phyloP scores from a whole-genome alignment of 371 early-diverging fungal species.

The Rhizopus microsporus region DNA sequence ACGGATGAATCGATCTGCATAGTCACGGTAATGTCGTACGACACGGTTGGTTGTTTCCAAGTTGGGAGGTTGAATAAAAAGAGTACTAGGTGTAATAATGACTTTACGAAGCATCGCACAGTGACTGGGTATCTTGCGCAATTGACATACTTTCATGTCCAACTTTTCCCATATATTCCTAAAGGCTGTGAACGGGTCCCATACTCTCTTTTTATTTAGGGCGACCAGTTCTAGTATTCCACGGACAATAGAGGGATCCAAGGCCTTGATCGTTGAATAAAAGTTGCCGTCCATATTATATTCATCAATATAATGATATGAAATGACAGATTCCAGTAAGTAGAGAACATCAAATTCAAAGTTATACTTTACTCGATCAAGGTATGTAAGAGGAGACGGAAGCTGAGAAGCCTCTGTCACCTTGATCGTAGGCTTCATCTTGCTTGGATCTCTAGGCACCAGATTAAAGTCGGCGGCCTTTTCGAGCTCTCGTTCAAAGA shows the following conservation, averaged over 20 bases:
- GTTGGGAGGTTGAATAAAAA: slow-evolving; percentile 58
- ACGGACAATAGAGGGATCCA: slow-evolving; percentile 32
- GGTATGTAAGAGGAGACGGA: slow-evolving; percentile 22
- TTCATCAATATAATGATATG: slow-evolving; percentile 37
- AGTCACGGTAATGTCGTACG: slow-evolving; percentile 50
- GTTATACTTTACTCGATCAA: slow-evolving; percentile 20
- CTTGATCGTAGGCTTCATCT: slow-evolving; percentile 5
- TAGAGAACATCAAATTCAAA: slow-evolving; percentile 46
- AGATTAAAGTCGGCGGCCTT: slow-evolving; percentile 47
- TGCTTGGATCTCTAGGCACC: slow-evolving; percentile 24
- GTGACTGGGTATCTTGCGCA: slow-evolving; percentile 46
- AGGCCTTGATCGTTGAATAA: slow-evolving; percentile 21
- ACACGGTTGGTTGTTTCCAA: slow-evolving; percentile 72
- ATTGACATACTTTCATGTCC: slow-evolving; percentile 19
- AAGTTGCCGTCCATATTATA: slow-evolving; percentile 44
- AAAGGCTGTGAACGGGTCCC: slow-evolving; percentile 30
- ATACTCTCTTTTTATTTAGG: slow-evolving; percentile 33
- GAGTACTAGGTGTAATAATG: slow-evolving; percentile 59
- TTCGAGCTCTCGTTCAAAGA: slow-evolving; percentile 27
- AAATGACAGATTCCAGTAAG: slow-evolving; percentile 48
- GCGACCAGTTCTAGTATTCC: slow-evolving; percentile 42
- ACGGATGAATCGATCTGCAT: slow-evolving; percentile 65
- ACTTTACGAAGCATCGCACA: slow-evolving; percentile 61
- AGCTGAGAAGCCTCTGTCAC: slow-evolving; percentile 5
- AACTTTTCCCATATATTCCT: slow-evolving; percentile 22